A percentile compares a stretch with the other conserved stretches of the same genome.
phyloP scores from a whole-genome alignment of 2,329 filamentous ascomycete species.

The Sporothrix mexicana region DNA sequence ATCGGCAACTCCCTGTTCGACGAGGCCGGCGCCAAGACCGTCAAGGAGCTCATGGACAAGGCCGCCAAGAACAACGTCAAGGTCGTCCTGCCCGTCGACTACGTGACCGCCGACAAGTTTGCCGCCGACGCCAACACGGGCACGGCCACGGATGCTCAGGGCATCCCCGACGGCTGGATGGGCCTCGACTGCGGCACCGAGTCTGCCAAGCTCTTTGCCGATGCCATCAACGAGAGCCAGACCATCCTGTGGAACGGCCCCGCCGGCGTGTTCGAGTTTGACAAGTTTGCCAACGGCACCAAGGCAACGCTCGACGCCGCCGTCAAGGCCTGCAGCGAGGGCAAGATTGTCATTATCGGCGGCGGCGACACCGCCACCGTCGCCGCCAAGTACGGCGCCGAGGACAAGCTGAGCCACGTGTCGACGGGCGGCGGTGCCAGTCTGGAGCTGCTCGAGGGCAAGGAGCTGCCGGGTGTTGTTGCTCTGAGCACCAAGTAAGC shows the following conservation, averaged over 20 bases:
- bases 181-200: conserved; percentile 93
- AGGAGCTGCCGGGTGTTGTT: conserved; percentile 91
- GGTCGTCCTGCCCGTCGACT: conserved; percentile 92
- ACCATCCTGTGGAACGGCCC: conserved; percentile 99
- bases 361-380: conserved; percentile 98
- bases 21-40: conserved; percentile 90
- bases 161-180: conserved; percentile 98
- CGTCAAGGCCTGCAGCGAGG: conserved; percentile 61
- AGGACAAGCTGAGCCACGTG: conserved; percentile 97
- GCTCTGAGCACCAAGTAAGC: conserved; percentile 81
- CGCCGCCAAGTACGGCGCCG: conserved; percentile 93
- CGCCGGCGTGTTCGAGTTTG: conserved; percentile 95
- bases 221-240: conserved; percentile 84
- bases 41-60: conserved; percentile 86
- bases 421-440: conserved; percentile 95
- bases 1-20: conserved; percentile 95
- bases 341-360: conserved; percentile 97
- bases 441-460: conserved; percentile 96
- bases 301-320: conserved; percentile 90
- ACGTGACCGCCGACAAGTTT: conserved; percentile 96
- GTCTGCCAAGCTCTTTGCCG: conserved; percentile 86
- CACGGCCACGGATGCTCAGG: conserved; percentile 81
- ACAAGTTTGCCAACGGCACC: conserved; percentile 90
- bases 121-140: conserved; percentile 80
- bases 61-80: conserved; percentile 96